phyloP scores from a whole-genome alignment of 805 yeast species.

The Starmerella potacharoeniae region DNA sequence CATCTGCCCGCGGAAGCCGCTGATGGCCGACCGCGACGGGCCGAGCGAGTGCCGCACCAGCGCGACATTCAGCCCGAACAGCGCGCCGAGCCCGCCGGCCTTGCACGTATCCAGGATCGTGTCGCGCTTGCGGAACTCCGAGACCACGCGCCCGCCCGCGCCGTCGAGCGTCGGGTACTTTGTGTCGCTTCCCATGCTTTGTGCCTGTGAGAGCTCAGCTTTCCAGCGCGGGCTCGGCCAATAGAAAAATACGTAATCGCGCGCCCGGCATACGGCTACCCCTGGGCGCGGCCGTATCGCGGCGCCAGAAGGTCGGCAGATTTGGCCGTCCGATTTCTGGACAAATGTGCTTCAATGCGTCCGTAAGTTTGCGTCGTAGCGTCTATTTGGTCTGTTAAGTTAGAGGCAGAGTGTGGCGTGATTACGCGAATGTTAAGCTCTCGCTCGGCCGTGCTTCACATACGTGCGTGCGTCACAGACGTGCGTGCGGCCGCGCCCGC shows the following conservation, averaged over 20 bases:
- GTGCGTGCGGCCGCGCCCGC: too few relatives aligned
- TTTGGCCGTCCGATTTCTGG: not conserved
- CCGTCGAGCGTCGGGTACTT: conserved; percentile 22
- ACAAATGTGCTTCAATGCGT: too few relatives aligned
- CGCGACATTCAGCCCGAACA: conserved; percentile 40
- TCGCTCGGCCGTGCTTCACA: too few relatives aligned
- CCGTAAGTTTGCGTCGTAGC: too few relatives aligned
- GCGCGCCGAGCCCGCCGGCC: conserved; percentile 36
- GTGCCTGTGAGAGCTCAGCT: not conserved
- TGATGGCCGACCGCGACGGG: conserved; percentile 25
- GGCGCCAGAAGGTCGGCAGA: not conserved
- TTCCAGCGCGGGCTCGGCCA: conserved; percentile 2
- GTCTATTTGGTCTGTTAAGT: too few relatives aligned
- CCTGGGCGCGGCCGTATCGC: not conserved
- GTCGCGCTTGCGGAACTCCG: conserved; percentile 44
- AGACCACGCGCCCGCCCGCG: conserved; percentile 29
- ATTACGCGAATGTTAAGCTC: too few relatives aligned
- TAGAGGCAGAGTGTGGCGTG: too few relatives aligned
- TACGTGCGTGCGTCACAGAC: too few relatives aligned
- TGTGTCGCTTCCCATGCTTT: conserved; percentile 14
- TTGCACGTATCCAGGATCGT: conserved; percentile 41
- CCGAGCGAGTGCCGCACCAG: conserved; percentile 31
- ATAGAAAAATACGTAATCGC: conserved; percentile 11
- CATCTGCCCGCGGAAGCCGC: conserved; percentile 24
- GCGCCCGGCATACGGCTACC: not conserved